These are phyloP conservation scores for Diaporthe citrichinensis DNA, from an alignment of 2,329 filamentous ascomycete genomes.

Conservation along the genomic window DNA sequence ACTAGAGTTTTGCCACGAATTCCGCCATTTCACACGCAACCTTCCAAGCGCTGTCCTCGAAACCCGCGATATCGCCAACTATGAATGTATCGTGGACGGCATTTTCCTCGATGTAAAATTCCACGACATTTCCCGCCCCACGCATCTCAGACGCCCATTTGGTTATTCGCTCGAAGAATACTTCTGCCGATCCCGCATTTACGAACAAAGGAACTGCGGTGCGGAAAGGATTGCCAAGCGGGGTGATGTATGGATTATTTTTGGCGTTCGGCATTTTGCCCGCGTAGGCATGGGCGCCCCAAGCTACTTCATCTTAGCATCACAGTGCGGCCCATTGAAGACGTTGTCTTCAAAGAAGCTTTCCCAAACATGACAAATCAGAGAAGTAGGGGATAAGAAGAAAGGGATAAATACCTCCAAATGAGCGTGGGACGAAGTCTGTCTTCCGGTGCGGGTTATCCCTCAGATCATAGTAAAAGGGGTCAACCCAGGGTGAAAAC, in stretches of 20 bases:
- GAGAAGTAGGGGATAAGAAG: background rate
- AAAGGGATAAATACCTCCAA: background rate
- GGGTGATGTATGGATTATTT: constrained; percentile 55
- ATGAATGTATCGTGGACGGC: constrained; percentile 60
- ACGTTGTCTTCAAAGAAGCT: too few relatives aligned
- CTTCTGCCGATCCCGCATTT: constrained; percentile 56
- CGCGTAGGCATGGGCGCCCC: constrained; percentile 57
- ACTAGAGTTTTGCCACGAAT: constrained; percentile 13
- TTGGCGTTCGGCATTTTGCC: constrained; percentile 38
- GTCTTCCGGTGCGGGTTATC: constrained; percentile 45
- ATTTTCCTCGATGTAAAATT: constrained; percentile 53
- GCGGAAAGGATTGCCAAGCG: constrained; percentile 53
- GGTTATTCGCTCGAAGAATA: constrained; percentile 56
- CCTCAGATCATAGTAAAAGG: constrained; percentile 31
- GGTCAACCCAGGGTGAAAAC: constrained; percentile 44
- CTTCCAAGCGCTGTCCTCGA: constrained; percentile 47
- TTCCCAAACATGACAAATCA: too few relatives aligned
- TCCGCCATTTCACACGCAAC: constrained; percentile 13
- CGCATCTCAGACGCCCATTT: constrained; percentile 55
- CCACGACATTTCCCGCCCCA: constrained; percentile 55
- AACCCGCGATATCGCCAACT: constrained; percentile 55
- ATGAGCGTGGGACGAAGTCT: constrained; percentile 20
- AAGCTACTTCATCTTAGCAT: constrained; percentile 45
- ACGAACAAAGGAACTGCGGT: constrained; percentile 57
- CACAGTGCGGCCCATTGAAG: background rate